A percentile compares a stretch with the other conserved stretches of the same genome.
These are phyloP conservation scores for Juglanconis oblonga DNA, from an alignment of 2,329 filamentous ascomycete species.

Conservation along the genomic window DNA sequence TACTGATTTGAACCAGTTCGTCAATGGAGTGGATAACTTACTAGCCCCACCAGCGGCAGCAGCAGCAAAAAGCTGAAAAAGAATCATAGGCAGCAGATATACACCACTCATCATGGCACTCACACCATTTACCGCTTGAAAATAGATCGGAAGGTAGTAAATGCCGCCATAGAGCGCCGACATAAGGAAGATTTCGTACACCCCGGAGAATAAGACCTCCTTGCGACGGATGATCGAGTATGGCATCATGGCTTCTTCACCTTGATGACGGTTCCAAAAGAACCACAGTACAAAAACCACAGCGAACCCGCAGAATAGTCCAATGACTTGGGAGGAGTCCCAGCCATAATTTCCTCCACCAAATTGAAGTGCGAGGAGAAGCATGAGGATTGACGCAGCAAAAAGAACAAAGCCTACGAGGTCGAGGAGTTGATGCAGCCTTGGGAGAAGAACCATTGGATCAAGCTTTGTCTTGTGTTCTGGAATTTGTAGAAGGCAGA, in stretches of 20 bases:
- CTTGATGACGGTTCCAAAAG: background rate
- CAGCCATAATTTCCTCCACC: conserved; percentile 39
- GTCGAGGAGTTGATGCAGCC: conserved; percentile 46
- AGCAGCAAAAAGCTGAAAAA: no score
- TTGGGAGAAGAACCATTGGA: background rate
- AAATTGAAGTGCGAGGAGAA: conserved; percentile 44
- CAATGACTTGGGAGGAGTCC: conserved; percentile 35
- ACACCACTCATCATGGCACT: conserved; percentile 32
- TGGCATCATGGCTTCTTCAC: conserved; percentile 1
- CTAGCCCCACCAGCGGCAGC: no score
- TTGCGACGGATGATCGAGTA: background rate
- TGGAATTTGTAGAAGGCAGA: conserved; percentile 32
- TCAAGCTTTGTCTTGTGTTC: conserved; percentile 10
- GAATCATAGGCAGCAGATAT: conserved; percentile 28
- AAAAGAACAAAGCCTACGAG: conserved; percentile 45
- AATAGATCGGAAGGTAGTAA: conserved; percentile 30
- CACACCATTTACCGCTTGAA: conserved; percentile 32
- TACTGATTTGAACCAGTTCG: no score
- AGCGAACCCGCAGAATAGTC: conserved; percentile 29
- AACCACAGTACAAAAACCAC: background rate
- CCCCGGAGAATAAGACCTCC: background rate
- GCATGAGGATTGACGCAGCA: conserved; percentile 40
- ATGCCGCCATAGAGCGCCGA: background rate
- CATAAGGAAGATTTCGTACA: background rate
- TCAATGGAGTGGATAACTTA: no score